Conservation (phyloP, 1,284 basidiomycete genomes). For the Anthracocystis setariae region DNA sequence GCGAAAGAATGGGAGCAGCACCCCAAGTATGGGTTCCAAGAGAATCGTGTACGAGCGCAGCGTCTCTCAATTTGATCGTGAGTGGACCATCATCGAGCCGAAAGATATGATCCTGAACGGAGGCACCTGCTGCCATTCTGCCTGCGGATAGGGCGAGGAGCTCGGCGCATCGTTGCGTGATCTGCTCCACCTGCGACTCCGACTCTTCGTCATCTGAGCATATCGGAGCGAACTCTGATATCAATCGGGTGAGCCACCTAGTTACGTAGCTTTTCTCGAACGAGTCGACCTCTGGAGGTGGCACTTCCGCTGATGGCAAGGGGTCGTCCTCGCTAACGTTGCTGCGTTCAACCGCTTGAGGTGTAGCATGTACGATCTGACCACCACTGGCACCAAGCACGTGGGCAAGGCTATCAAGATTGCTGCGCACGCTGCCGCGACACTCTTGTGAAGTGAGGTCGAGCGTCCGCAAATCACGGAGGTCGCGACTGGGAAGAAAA, state of each 20-base stretch:
- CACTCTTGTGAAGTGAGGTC: conserved; percentile 22
- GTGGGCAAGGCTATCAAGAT: conserved; percentile 25
- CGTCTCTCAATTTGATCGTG: conserved; percentile 49
- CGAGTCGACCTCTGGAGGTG: conserved; percentile 23
- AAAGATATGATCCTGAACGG: conserved; percentile 31
- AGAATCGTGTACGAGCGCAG: conserved; percentile 54
- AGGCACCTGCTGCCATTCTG: conserved; percentile 45
- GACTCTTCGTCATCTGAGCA: conserved; percentile 10
- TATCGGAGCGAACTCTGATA: conserved; percentile 32
- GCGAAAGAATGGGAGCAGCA: conserved; percentile 56
- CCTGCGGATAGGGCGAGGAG: conserved; percentile 46
- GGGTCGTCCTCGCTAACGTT: background rate
- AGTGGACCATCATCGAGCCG: conserved; percentile 7
- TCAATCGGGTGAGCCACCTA: conserved; percentile 43
- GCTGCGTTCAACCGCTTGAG: background rate
- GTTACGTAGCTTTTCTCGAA: conserved; percentile 44
- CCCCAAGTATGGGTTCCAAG: conserved; percentile 62
- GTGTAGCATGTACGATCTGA: conserved; percentile 19
- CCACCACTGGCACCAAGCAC: conserved; percentile 36
- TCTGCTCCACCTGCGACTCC: conserved; percentile 8
- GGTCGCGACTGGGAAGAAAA: conserved; percentile 53
- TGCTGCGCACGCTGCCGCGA: conserved; percentile 7
- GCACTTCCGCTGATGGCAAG: conserved; percentile 18
- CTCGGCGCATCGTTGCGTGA: conserved; percentile 39
- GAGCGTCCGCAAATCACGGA: conserved; percentile 34